Base-by-base conservation (phyloP, 176 grass and related monocot species). In the Zea luxurians region DNA sequence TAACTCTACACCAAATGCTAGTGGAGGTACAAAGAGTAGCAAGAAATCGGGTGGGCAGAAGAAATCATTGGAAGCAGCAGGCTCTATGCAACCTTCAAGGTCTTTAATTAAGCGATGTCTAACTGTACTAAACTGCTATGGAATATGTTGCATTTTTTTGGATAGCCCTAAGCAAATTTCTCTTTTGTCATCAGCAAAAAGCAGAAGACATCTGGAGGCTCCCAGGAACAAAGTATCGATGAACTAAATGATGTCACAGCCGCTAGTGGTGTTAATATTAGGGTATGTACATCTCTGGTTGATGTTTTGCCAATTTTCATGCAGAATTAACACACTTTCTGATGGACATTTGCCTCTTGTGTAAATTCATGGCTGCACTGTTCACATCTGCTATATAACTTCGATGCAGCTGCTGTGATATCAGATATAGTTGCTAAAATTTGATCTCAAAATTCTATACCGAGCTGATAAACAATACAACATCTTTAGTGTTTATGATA, bases 161-260 rank as follows among this genome's bases (percentile, higher is more conserved):
- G 40, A 61, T 73, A 84, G 37, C 12, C 11, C 15, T 13, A 48
- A 71, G 20, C 17, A 71, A 43, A 77, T 77, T 89, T 89, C 35
- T 73, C 59, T 67, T 78, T 34, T 92, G 17, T 84, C 75, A 80
- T 81, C 81, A 99, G 92, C 81, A 99, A 94, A 88, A 99, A 80
- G 78, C 96, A 99, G 79, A 94, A 94, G 87, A 86, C 89, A 46
- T 77, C 87, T 84, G 96, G 96, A 46, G 78, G 83, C 67, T 93
- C 86, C 79, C 80, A 89, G 70, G 96, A 92, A 78, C 96, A 99
- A 88, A 99, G 96, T 81, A 95, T 99, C 3, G 96, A 99, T 50
- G 92, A 99, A 79, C 86, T 99, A 81, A 98, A 99, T 83, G 96
- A 99, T 90, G 96, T 99, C 36, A 99, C 96, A 10, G 96, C 90